phyloP scores from a whole-genome alignment of 2,329 filamentous ascomycete species.

The Calcarisporium arbuscula region DNA sequence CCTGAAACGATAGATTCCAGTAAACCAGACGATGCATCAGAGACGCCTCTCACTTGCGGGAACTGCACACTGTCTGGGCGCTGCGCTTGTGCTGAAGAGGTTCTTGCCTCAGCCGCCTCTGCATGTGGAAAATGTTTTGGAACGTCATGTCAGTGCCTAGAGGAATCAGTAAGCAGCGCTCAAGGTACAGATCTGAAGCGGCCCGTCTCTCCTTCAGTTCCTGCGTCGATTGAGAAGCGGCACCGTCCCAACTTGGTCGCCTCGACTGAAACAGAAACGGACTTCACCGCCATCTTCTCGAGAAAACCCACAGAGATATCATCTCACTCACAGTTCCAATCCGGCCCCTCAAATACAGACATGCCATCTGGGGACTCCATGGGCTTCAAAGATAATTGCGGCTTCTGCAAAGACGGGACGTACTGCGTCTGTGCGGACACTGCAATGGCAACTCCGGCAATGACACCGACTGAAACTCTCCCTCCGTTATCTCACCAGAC shows the following conservation, averaged over 20 bases:
- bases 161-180: constrained; percentile 49
- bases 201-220: constrained; percentile 37
- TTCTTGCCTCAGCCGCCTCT: constrained; percentile 43
- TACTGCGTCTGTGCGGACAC: constrained; percentile 75
- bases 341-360: constrained; percentile 29
- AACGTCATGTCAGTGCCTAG: constrained; percentile 57
- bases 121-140: constrained; percentile 63
- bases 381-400: constrained; percentile 61
- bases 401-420: constrained; percentile 76
- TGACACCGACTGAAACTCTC: constrained; percentile 33
- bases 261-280: constrained; percentile 60
- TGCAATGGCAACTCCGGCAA: constrained; percentile 32
- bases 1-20: constrained; percentile 33
- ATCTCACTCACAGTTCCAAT: constrained; percentile 16
- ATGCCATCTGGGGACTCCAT: constrained; percentile 29
- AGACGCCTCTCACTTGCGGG: constrained; percentile 44
- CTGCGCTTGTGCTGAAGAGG: constrained; percentile 56
- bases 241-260: constrained; percentile 31
- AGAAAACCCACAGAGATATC: constrained; percentile 28
- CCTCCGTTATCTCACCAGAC: constrained; percentile 40
- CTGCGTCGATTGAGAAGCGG: constrained; percentile 47
- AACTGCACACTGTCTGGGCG: constrained; percentile 45
- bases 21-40: constrained; percentile 19
- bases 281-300: constrained; percentile 64
- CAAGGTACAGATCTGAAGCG: constrained; percentile 37